A percentile compares a stretch with the other conserved stretches of the same genome.
Conservation (phyloP, 495 filamentous ascomycete species). For the Daldinia bambusicola region DNA sequence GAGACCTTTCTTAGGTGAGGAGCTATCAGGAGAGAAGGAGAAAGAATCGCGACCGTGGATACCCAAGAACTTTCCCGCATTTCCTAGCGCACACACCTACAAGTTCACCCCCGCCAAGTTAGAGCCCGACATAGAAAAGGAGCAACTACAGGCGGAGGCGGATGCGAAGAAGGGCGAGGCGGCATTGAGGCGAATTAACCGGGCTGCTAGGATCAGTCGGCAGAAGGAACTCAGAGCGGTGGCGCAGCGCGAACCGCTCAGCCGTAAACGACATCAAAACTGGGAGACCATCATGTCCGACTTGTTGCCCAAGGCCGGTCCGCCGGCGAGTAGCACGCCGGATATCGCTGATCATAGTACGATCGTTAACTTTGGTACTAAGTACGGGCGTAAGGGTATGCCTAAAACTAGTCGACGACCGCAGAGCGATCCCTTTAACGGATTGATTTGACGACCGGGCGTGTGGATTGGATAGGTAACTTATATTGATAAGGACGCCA, state of each 20-base stretch:
- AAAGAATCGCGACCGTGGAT: conserved; percentile 56
- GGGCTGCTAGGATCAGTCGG: conserved; percentile 59
- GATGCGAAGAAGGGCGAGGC: conserved; percentile 58
- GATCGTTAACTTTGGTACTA: conserved; percentile 57
- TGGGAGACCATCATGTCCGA: conserved; percentile 59
- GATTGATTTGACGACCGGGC: conserved; percentile 10
- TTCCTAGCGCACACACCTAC: conserved; percentile 60
- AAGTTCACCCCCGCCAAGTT: conserved; percentile 53
- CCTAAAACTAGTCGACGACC: conserved; percentile 41
- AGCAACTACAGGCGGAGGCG: conserved; percentile 56
- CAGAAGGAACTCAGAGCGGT: conserved; percentile 59
- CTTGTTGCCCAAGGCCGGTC: conserved; percentile 54
- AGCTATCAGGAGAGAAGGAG: conserved; percentile 56
- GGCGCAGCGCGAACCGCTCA: conserved; percentile 49
- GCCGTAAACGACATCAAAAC: conserved; percentile 50
- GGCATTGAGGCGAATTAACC: conserved; percentile 56
- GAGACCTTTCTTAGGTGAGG: conserved; percentile 52
- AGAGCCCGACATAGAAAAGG: conserved; percentile 50
- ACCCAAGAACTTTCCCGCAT: conserved; percentile 55
- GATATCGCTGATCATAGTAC: conserved; percentile 62
- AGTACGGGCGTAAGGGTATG: conserved; percentile 50
- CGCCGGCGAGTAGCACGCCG: conserved; percentile 70
- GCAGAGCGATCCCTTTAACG: conserved; percentile 13
- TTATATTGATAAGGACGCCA: background rate
- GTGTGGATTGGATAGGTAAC: too few relatives aligned